Evolutionary conservation across 306 rosid species (phyloP).

Genomic region (Begonia masoniana): DNA sequence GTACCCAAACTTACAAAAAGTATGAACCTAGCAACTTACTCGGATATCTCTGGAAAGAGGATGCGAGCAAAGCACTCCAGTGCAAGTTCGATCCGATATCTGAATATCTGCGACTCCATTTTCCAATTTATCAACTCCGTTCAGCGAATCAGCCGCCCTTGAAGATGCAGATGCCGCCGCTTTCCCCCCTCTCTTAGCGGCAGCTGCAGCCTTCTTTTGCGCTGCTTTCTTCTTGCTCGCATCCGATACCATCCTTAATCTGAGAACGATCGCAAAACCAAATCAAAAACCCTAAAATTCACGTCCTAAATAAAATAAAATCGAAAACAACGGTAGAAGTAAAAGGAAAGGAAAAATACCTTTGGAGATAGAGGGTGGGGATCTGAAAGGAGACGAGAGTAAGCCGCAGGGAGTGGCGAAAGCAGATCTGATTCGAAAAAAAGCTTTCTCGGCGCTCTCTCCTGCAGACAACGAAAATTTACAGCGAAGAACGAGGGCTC

Average conservation of each 20-base stretch:
- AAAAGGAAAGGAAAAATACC: background rate
- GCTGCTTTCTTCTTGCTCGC: conserved; percentile 99
- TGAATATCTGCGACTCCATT: conserved; percentile 45
- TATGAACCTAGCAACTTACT: conserved; percentile 27
- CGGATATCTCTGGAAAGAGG: conserved; percentile 94
- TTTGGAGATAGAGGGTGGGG: conserved; percentile 6
- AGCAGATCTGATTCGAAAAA: background rate
- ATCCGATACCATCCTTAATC: conserved; percentile 86
- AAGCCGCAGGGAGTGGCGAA: conserved; percentile 1
- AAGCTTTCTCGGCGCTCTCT: background rate
- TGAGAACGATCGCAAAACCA: background rate
- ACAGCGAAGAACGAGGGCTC: background rate
- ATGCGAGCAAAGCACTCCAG: conserved; percentile 96
- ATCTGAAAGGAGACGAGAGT: conserved; percentile 7
- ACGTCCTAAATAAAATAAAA: background rate
- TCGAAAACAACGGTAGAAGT: background rate
- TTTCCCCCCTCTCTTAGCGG: conserved; percentile 93
- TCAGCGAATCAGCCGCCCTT: conserved; percentile 29
- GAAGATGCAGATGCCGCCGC: conserved; percentile 46
- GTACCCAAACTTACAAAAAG: background rate
- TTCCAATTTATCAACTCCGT: conserved; percentile 50
- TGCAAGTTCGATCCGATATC: conserved; percentile 92
- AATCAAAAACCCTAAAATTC: too few relatives aligned
- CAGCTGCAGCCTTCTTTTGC: conserved; percentile 97
- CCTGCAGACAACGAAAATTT: background rate